A percentile compares a stretch with the other conserved stretches of the same genome.
Evolutionary conservation across 2,329 filamentous ascomycete genomes (phyloP).

Genomic region (Bipolaris victoriae): DNA sequence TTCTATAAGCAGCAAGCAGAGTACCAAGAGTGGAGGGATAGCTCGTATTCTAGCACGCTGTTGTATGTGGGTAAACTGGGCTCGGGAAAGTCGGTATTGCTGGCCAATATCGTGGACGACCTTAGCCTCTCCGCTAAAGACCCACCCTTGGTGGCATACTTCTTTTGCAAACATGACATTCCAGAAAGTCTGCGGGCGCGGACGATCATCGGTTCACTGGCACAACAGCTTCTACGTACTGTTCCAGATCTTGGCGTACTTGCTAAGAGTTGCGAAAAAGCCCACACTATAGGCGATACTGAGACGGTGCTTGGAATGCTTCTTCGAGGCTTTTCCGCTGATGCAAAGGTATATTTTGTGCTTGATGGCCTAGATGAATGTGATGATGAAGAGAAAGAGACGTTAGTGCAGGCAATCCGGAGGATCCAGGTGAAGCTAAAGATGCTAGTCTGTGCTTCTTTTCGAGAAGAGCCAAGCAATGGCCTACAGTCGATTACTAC

Average conservation of each 20-base stretch:
- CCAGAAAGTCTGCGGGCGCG: conserved; percentile 32
- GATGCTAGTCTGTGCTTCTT: conserved; percentile 34
- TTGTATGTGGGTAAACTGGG: conserved; percentile 52
- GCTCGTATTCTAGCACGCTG: conserved; percentile 37
- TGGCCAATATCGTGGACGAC: conserved; percentile 53
- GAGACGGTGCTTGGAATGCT: conserved; percentile 31
- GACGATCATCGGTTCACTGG: conserved; percentile 34
- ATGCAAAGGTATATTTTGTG: conserved; percentile 37
- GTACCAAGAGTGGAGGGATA: conserved; percentile 41
- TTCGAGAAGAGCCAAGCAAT: conserved; percentile 27
- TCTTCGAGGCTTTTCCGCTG: conserved; percentile 18
- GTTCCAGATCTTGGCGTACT: conserved; percentile 27
- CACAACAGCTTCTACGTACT: conserved; percentile 48
- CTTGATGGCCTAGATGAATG: conserved; percentile 49
- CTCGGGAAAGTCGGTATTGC: conserved; percentile 54
- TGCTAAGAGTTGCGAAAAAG: conserved; percentile 11
- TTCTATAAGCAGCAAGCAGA: conserved; percentile 27
- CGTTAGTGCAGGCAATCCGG: conserved; percentile 22
- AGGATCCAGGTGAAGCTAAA: conserved; percentile 28
- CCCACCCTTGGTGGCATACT: conserved; percentile 26
- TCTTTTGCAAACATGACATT: conserved; percentile 38
- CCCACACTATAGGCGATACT: conserved; percentile 11
- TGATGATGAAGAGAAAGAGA: conserved; percentile 18
- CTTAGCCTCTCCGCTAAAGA: conserved; percentile 17
- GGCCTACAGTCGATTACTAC: conserved; percentile 1